These are phyloP conservation scores for Cryptococcus amylolentus DNA, from an alignment of 1,284 basidiomycete species.

Conservation along the genomic window DNA sequence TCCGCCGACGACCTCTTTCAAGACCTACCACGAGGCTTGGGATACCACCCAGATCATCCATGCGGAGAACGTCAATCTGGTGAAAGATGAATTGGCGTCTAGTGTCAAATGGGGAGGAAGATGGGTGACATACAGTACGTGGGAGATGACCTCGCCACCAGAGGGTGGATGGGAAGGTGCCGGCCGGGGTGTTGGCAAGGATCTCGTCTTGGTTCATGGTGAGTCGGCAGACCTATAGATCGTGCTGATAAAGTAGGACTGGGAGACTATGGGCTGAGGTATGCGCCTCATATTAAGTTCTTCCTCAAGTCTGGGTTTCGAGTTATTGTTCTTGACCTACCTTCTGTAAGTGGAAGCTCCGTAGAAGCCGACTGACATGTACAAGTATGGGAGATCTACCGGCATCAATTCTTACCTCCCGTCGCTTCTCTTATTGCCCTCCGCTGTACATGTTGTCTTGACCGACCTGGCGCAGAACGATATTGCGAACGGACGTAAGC, in stretches of 20 bases:
- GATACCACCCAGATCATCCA: conserved; percentile 39
- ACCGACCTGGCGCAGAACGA: conserved; percentile 48
- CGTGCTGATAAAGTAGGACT: conserved; percentile 28
- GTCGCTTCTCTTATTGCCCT: conserved; percentile 47
- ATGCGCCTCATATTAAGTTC: conserved; percentile 49
- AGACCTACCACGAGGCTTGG: conserved; percentile 31
- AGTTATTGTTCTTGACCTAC: conserved; percentile 54
- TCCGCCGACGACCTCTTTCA: conserved; percentile 26
- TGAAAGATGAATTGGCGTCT: conserved; percentile 32
- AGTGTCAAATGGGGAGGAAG: conserved; percentile 35
- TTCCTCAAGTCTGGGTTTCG: conserved; percentile 53
- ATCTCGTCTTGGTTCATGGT: conserved; percentile 50
- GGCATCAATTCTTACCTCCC: conserved; percentile 52
- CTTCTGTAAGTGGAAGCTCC: conserved; percentile 45
- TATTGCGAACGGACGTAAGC: conserved; percentile 28
- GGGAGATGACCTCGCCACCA: conserved; percentile 41
- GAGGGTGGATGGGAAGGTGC: conserved; percentile 40
- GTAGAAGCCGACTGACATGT: not conserved
- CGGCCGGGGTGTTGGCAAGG: conserved; percentile 38
- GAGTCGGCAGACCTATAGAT: conserved; percentile 8
- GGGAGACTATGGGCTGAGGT: conserved; percentile 49
- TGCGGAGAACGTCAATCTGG: conserved; percentile 45
- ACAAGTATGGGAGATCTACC: conserved; percentile 47
- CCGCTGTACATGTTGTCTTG: conserved; percentile 52
- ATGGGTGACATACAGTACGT: conserved; percentile 49